Conservation (phyloP, 495 filamentous ascomycete genomes). For the Hypoxylon trugodes region DNA sequence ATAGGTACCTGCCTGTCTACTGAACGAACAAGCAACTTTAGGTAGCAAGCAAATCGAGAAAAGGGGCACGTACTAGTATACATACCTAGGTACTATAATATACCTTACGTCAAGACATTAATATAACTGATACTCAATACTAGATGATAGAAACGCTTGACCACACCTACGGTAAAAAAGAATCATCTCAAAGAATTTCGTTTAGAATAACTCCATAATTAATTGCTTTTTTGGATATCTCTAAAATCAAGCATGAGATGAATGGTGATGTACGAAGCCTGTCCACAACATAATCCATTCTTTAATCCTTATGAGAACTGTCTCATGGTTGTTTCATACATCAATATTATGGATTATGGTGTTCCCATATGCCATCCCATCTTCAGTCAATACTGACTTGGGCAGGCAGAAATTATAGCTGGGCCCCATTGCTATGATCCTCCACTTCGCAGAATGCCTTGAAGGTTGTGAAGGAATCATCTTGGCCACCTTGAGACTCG, state of each 20-base stretch:
- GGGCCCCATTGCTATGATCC: conserved; percentile 41
- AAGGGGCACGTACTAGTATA: neutral
- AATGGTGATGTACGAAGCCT: neutral
- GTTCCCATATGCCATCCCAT: neutral
- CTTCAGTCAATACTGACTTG: neutral
- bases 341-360: neutral
- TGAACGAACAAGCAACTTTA: no score
- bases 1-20: no score
- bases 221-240: conserved; percentile 2
- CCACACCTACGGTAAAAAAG: neutral
- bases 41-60: neutral
- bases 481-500: conserved; percentile 67
- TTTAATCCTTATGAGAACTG: neutral
- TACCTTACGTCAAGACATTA: neutral
- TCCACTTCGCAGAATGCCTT: conserved; percentile 94
- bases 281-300: neutral
- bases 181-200: neutral
- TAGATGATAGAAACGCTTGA: no score
- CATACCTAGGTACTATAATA: neutral
- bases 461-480: conserved; percentile 81
- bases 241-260: neutral
- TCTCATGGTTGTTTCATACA: neutral
- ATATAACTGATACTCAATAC: neutral
- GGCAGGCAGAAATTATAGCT: conserved; percentile 9
- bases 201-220: neutral